phyloP scores from a whole-genome alignment of 257 asterid species.

The Solanum sejunctum region DNA sequence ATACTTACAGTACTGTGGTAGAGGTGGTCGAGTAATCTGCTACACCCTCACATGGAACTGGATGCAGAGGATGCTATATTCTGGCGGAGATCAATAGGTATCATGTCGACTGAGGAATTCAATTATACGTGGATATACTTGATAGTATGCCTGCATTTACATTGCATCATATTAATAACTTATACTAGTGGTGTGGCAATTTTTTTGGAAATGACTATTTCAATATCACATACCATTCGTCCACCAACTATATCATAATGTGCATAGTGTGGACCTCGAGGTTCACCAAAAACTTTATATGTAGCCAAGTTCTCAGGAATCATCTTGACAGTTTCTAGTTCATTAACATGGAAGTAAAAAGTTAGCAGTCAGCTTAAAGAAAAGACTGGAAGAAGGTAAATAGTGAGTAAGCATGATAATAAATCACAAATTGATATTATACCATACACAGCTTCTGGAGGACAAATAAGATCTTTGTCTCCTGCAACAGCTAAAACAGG shows the following conservation, averaged over 20 bases:
- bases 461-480: slow-evolving; percentile 88
- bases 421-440: background rate
- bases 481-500: slow-evolving; percentile 91
- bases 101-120: slow-evolving; percentile 56
- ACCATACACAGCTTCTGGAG: slow-evolving; percentile 94
- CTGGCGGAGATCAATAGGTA: background rate
- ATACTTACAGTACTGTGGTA: background rate
- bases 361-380: slow-evolving; percentile 6
- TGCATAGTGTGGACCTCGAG: slow-evolving; percentile 84
- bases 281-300: slow-evolving; percentile 71
- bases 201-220: background rate
- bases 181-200: background rate
- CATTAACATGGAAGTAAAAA: background rate
- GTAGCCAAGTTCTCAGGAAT: slow-evolving; percentile 63
- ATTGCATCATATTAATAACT: background rate
- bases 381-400: slow-evolving; percentile 1
- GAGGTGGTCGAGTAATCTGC: background rate
- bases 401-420: background rate
- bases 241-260: slow-evolving; percentile 97
- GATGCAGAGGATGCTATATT: background rate
- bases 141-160: slow-evolving; percentile 59
- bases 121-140: slow-evolving; percentile 63
- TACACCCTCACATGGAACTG: background rate
- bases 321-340: slow-evolving; percentile 58
- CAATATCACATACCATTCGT: slow-evolving; percentile 44